These are phyloP conservation scores for Firmiana major DNA, from an alignment of 345 rosid species.

Conservation along the genomic window DNA sequence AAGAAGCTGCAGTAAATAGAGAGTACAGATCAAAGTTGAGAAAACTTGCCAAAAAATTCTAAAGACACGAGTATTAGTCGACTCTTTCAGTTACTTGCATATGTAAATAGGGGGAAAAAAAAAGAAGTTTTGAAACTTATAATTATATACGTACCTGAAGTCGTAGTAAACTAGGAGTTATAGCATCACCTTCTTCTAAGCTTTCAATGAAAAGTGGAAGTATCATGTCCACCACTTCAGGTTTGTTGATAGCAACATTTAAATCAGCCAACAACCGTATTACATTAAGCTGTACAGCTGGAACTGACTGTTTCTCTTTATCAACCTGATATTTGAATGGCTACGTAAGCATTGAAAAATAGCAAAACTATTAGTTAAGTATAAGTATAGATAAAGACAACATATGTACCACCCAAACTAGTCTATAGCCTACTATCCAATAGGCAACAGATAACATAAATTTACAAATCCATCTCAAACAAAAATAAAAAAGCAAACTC, in stretches of 20 bases:
- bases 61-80: constrained; percentile 10
- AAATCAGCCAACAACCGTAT: constrained; percentile 91
- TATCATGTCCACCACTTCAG: constrained; percentile 97
- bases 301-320: constrained; percentile 69
- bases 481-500: not conserved
- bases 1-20: constrained; percentile 67
- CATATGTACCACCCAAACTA: constrained; percentile 1
- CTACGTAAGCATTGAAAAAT: not conserved
- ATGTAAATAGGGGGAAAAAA: constrained; percentile 8
- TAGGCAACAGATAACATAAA: not conserved
- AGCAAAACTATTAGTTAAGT: not conserved
- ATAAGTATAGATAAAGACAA: not conserved
- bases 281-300: constrained; percentile 80
- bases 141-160: constrained; percentile 60
- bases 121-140: not conserved
- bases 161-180: constrained; percentile 81
- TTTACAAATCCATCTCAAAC: constrained; percentile 1
- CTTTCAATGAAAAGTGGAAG: constrained; percentile 94
- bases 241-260: constrained; percentile 81
- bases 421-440: not conserved
- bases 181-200: constrained; percentile 98
- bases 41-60: constrained; percentile 13
- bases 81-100: constrained; percentile 12
- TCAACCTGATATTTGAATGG: constrained; percentile 60
- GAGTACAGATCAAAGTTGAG: constrained; percentile 21